Evolutionary conservation across 257 asterid species (phyloP).

Genomic region (Jasminum sambac): DNA sequence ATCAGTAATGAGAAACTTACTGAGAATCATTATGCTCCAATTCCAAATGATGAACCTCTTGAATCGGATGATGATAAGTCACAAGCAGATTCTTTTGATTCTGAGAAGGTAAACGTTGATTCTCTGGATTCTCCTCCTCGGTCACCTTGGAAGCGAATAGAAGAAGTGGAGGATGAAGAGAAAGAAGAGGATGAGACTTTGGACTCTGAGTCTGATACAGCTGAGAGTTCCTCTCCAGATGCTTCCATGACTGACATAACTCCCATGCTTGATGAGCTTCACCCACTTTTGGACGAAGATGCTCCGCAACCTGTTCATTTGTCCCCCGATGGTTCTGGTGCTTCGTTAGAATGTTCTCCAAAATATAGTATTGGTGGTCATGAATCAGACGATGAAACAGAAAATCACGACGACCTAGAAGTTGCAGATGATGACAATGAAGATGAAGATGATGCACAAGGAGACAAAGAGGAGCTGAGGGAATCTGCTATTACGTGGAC

Average conservation of each 20-base stretch:
- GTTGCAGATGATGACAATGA: constrained; percentile 48
- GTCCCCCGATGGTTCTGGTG: constrained; percentile 51
- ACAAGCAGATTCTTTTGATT: constrained; percentile 52
- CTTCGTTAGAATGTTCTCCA: constrained; percentile 40
- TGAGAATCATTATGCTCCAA: constrained; percentile 27
- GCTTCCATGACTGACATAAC: constrained; percentile 91
- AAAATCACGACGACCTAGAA: constrained; percentile 37
- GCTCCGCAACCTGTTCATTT: constrained; percentile 46
- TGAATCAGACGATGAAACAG: constrained; percentile 50
- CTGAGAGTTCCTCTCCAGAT: constrained; percentile 90
- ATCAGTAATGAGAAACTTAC: constrained; percentile 24
- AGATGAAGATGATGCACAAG: constrained; percentile 41
- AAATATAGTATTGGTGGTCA: constrained; percentile 35
- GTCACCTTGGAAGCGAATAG: constrained; percentile 40
- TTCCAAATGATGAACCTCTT: constrained; percentile 37
- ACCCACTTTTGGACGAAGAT: constrained; percentile 83
- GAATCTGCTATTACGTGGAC: constrained; percentile 58
- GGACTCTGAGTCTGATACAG: constrained; percentile 70
- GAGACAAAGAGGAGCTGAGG: constrained; percentile 32
- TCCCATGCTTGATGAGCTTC: constrained; percentile 95
- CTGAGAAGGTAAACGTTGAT: constrained; percentile 61
- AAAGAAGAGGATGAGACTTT: constrained; percentile 42
- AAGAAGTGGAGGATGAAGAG: constrained; percentile 30
- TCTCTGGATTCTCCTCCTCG: constrained; percentile 39
- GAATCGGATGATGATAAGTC: constrained; percentile 41